Percentiles rank a stretch among this genome's conserved stretches.
Conservation (phyloP, 1,284 basidiomycete species). For the Cryptococcus amylolentus region DNA sequence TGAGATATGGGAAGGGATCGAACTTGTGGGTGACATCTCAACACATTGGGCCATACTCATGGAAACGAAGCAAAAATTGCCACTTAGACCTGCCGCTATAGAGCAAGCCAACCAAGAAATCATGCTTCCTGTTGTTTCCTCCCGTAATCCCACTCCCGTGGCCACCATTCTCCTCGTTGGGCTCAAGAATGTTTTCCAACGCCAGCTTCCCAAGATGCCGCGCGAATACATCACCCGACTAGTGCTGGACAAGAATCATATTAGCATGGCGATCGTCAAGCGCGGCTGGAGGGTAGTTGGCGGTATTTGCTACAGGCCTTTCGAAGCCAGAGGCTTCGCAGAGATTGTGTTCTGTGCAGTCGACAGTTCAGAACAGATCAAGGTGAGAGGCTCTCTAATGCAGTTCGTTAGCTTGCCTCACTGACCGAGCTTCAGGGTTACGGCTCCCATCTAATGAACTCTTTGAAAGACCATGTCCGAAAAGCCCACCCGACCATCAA, state of each 20-base stretch:
- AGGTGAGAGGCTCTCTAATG: conserved; percentile 57
- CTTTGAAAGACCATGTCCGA: conserved; percentile 91
- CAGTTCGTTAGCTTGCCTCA: neutral
- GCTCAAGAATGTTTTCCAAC: conserved; percentile 94
- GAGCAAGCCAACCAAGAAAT: conserved; percentile 85
- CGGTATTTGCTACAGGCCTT: conserved; percentile 95
- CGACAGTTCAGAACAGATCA: conserved; percentile 93
- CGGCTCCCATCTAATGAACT: conserved; percentile 97
- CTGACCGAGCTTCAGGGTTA: conserved; percentile 65
- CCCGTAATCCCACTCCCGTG: conserved; percentile 70
- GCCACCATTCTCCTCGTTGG: conserved; percentile 85
- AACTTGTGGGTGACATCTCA: conserved; percentile 26
- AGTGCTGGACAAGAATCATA: conserved; percentile 89
- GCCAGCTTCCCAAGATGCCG: conserved; percentile 98
- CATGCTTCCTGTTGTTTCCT: conserved; percentile 74
- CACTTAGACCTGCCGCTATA: conserved; percentile 64
- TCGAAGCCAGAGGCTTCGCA: conserved; percentile 89
- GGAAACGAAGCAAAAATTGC: conserved; percentile 37
- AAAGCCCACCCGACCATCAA: conserved; percentile 74
- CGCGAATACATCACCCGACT: conserved; percentile 96
- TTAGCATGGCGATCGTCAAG: conserved; percentile 91
- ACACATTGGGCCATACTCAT: neutral
- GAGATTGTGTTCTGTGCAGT: conserved; percentile 99
- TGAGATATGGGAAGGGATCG: conserved; percentile 45
- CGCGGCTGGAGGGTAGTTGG: conserved; percentile 93